Evolutionary conservation across 768 basidiomycete species (phyloP), one percentile per base, ranked within the genome.

Genomic region (Boletus rubescentipes): DNA sequence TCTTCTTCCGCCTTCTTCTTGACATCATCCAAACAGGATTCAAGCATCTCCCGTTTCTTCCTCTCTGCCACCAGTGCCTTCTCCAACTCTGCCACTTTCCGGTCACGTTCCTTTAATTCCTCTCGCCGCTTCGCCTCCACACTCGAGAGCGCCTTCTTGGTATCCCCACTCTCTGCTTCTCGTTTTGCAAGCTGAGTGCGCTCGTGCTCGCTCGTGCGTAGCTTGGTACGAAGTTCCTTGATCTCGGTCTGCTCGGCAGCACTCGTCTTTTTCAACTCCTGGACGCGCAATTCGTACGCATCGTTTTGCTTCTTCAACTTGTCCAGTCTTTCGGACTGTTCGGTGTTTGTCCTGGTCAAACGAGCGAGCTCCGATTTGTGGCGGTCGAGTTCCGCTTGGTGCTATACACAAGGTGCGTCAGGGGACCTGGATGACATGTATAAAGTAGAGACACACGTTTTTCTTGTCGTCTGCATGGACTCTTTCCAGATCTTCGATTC

Each of bases 381-480:
- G 16, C 76, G 77, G 38, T 86, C 84, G n/a, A 81, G 57, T 55
- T 88, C 84, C 2, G 70, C 68, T 62, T 79, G 79, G 63, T 87
- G 82, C 89, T 90, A 54, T 10, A 20, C 31, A 15, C 16, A 14
- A 10, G 15, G 40, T 10, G 11, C 50, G 47, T 66, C 34, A 53
- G 47, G 14, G 9, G 23, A 8, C 15, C 11, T 14, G 37, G 31
- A 10, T n/a, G 42, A 9, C 11, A 5, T 15, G 30, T 1, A 50
- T 40, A 14, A 8, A 20, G 21, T 23, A 14, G 47, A 1, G 26
- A 10, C 82, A 59, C 64, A 89, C 88, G 44, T 74, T 53, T 74
- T 79, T 84, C 79, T 87, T 89, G 53, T 79, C 80, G 4, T 88
- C 85, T 36, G 75, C 68, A 61, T 86, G 85, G n/a, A 83, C 67